A percentile compares a stretch with the other conserved stretches of the same genome.
Evolutionary conservation across 352 stramenopile species (phyloP).

Genomic region (Pythium monospermum): DNA sequence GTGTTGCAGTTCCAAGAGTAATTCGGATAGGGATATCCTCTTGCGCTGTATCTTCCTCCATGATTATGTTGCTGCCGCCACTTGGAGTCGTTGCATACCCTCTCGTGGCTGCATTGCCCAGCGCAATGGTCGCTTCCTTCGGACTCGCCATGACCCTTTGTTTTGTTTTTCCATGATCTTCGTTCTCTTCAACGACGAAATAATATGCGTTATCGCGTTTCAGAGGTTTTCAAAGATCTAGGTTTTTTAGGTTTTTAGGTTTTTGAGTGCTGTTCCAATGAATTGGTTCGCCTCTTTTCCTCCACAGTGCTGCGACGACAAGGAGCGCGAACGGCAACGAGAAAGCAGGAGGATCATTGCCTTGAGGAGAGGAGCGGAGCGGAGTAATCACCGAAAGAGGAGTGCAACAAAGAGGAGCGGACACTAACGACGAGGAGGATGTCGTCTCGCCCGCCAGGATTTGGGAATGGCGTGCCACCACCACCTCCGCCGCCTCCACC

Average conservation of each 20-base stretch:
- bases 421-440: background rate
- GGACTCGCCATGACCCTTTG: slow-evolving; percentile 18
- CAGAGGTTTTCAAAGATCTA: background rate
- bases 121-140: slow-evolving; percentile 8
- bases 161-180: slow-evolving; percentile 5
- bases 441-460: slow-evolving; percentile 7
- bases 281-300: slow-evolving; percentile 20
- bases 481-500: slow-evolving; percentile 21
- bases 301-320: too few species aligned
- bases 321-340: background rate
- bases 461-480: slow-evolving; percentile 17
- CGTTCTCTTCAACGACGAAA: too few species aligned
- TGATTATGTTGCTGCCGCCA: background rate
- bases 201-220: slow-evolving; percentile 23
- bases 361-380: background rate
- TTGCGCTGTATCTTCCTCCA: background rate
- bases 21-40: slow-evolving; percentile 57
- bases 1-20: slow-evolving; percentile 43
- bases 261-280: slow-evolving; percentile 20
- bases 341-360: background rate
- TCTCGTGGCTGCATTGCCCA: background rate
- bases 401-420: background rate
- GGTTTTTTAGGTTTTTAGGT: slow-evolving; percentile 28
- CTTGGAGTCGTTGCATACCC: background rate
- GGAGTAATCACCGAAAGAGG: background rate